phyloP scores from a whole-genome alignment of 352 stramenopile species.

The Halophytophthora batemanensis region DNA sequence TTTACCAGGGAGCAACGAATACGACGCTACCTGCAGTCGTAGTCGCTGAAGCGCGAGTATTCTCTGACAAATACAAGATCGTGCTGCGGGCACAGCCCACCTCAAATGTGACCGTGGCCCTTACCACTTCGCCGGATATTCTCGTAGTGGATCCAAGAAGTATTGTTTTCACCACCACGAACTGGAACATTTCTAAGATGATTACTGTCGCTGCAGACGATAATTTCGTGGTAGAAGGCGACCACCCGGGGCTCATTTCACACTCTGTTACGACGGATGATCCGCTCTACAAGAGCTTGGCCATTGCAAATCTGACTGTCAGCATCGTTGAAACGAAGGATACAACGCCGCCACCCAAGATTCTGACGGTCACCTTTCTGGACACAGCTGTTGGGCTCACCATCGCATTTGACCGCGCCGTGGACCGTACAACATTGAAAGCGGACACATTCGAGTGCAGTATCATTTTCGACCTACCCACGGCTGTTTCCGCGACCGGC shows the following conservation, averaged over 20 bases:
- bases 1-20: conserved; percentile 36
- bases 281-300: conserved; percentile 26
- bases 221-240: conserved; percentile 40
- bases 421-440: conserved; percentile 29
- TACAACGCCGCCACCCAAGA: conserved; percentile 48
- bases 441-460: conserved; percentile 42
- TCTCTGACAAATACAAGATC: conserved; percentile 46
- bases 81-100: conserved; percentile 45
- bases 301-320: conserved; percentile 29
- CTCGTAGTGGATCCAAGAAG: conserved; percentile 35
- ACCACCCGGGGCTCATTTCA: conserved; percentile 32
- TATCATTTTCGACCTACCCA: conserved; percentile 55
- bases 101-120: conserved; percentile 27
- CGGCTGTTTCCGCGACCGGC: conserved; percentile 14
- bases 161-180: conserved; percentile 33
- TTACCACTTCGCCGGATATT: conserved; percentile 32
- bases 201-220: conserved; percentile 46
- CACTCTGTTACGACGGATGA: conserved; percentile 27
- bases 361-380: conserved; percentile 49
- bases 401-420: conserved; percentile 44
- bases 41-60: conserved; percentile 44
- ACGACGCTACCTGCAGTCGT: conserved; percentile 37
- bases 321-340: conserved; percentile 65
- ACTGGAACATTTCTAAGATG: conserved; percentile 47
- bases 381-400: conserved; percentile 42